phyloP scores from a whole-genome alignment of 1,284 basidiomycete species.

The Marasmius fiardii region DNA sequence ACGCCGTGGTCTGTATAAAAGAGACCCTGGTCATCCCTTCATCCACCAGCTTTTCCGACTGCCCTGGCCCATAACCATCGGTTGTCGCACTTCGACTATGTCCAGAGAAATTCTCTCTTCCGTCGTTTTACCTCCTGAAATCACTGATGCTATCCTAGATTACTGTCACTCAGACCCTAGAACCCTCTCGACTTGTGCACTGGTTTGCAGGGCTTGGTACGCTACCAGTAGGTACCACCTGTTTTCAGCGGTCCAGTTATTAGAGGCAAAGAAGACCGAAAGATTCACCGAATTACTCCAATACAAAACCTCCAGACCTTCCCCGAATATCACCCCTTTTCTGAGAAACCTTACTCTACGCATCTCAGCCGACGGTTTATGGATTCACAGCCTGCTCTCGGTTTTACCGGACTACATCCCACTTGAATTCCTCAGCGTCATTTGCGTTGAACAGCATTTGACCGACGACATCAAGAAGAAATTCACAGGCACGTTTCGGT shows the following conservation, averaged over 20 bases:
- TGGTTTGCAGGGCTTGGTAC: conserved; percentile 9
- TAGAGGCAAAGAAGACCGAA: background rate
- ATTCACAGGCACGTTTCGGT: background rate
- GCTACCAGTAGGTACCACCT: conserved; percentile 7
- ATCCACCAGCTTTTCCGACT: too few species aligned
- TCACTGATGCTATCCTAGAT: conserved; percentile 9
- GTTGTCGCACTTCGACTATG: too few species aligned
- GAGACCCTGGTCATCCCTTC: too few species aligned
- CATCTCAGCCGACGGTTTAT: background rate
- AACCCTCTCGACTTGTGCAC: conserved; percentile 1
- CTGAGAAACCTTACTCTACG: background rate
- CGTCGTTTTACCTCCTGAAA: conserved; percentile 8
- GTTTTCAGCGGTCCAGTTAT: conserved; percentile 1
- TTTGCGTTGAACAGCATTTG: background rate
- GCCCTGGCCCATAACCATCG: too few species aligned
- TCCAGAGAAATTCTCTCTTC: too few species aligned
- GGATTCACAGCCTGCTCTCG: background rate
- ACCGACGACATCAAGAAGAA: background rate
- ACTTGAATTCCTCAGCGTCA: background rate
- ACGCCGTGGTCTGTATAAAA: too few species aligned
- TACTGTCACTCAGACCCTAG: conserved; percentile 1
- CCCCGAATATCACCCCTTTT: background rate
- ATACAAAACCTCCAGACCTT: background rate
- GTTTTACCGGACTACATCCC: background rate
- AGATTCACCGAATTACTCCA: background rate